These are phyloP conservation scores for Actinomortierella ambigua DNA, from an alignment of 371 early-diverging fungal species.

Conservation along the genomic window DNA sequence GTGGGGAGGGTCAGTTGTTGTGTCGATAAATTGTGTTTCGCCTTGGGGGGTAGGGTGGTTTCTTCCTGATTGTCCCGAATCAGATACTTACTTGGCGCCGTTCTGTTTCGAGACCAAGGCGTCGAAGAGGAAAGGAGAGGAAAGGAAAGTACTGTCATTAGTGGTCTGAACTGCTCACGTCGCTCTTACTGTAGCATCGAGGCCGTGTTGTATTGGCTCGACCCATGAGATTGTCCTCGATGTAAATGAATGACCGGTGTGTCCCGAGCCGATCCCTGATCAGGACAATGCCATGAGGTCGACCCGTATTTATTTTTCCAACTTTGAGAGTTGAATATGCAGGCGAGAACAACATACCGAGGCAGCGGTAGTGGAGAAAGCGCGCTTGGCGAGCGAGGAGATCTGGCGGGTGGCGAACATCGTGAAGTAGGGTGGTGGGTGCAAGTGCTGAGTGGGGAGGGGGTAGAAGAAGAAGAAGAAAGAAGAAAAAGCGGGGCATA, in stretches of 20 bases:
- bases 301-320: background rate
- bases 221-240: background rate
- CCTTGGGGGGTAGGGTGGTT: too few species aligned
- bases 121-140: too few species aligned
- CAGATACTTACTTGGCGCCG: slow-evolving; percentile 46
- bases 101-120: slow-evolving; percentile 14
- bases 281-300: background rate
- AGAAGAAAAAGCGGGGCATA: slow-evolving; percentile 1
- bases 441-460: slow-evolving; percentile 6
- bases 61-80: too few species aligned
- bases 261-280: too few species aligned
- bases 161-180: too few species aligned
- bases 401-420: slow-evolving; percentile 46
- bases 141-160: too few species aligned
- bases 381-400: slow-evolving; percentile 63
- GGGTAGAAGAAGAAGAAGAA: background rate
- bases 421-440: background rate
- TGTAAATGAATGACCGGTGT: background rate
- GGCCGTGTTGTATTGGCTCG: too few species aligned
- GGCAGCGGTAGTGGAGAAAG: slow-evolving; percentile 64
- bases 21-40: too few species aligned
- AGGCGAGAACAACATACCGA: slow-evolving; percentile 30
- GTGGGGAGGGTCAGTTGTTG: background rate
- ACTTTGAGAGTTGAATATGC: background rate
- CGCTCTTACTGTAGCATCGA: slow-evolving; percentile 11